Base-by-base conservation (phyloP, 805 yeast species). In the Barnettozyma siamensis region DNA sequence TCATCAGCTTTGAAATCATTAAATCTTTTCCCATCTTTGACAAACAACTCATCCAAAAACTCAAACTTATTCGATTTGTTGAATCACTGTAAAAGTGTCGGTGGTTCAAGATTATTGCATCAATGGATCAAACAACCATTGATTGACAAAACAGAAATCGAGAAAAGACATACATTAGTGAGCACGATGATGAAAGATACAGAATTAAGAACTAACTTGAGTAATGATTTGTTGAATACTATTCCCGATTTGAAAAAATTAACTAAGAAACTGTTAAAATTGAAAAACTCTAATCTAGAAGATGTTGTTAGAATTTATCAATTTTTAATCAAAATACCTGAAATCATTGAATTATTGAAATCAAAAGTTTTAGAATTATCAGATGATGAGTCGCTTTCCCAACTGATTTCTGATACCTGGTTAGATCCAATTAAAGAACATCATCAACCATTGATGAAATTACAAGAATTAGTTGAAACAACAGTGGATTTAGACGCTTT, bases 51-150 rank as follows among this genome's bases (percentile, higher is more conserved):
- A 18, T 55, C 67, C 4, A 66, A 67, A 51, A 72, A 75, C 46
- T 60, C 78, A 0, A 83, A 94, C 9, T 64, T 93, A 32, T 89
- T 76, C 58, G 96, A 94, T 20, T 69, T 93, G 33, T 66, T 93
- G 53, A 91, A 93, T 66, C 78, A 81, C 51, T 91, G 98, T 67
- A 88, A 85, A 53, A 83, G 95, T 4, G 72, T 78, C 2, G 88
- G 93, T n/a, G 99, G 99, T 7, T 69, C 91, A 2, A 73, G 98
- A 48, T 64, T 89, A 38, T 71, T 93, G 20, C 80, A 93, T 13
- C 96, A 88, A 56, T 93, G 99, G 99, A 70, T 93, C 46, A 93
- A 91, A 57, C 99, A 93, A 62, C 99, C 99, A 1, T 70, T 93
- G 37, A 80, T 95, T 40, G 78, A 78, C 49, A 56, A 72, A 10